Percentiles rank a stretch among this genome's conserved stretches.
phyloP scores from a whole-genome alignment of 306 rosid genomes.

The Medicago ruthenica region DNA sequence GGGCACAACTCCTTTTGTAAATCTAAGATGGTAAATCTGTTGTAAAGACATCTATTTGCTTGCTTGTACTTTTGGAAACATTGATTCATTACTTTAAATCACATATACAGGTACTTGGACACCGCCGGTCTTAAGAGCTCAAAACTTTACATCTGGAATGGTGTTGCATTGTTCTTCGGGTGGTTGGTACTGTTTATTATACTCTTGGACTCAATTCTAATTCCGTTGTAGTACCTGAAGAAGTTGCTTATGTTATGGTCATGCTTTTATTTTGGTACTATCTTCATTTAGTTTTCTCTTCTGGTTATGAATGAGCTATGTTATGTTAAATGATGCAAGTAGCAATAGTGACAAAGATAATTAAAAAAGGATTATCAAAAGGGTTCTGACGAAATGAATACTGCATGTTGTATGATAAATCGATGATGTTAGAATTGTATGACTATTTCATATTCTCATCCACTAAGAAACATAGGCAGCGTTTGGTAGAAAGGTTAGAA shows the following conservation, averaged over 20 bases:
- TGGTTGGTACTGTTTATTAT: constrained; percentile 83
- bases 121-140: constrained; percentile 74
- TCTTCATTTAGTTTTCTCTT: constrained; percentile 6
- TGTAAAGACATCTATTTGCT: constrained; percentile 22
- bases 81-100: constrained; percentile 36
- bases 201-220: constrained; percentile 41
- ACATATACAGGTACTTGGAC: constrained; percentile 78
- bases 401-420: background rate
- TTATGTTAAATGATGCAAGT: constrained; percentile 8
- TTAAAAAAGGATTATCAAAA: constrained; percentile 22
- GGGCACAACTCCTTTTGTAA: constrained; percentile 89
- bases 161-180: constrained; percentile 84
- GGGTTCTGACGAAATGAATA: constrained; percentile 19
- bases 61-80: constrained; percentile 33
- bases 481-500: no score
- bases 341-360: constrained; percentile 23
- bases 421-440: no score
- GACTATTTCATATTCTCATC: no score
- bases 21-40: constrained; percentile 80
- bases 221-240: constrained; percentile 31
- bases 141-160: constrained; percentile 67
- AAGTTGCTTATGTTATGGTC: constrained; percentile 37
- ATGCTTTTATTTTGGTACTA: constrained; percentile 25
- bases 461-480: no score
- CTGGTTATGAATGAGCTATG: constrained; percentile 18